Base-by-base conservation (phyloP, 2,329 filamentous ascomycete species). In the Verticillium nonalfalfae region DNA sequence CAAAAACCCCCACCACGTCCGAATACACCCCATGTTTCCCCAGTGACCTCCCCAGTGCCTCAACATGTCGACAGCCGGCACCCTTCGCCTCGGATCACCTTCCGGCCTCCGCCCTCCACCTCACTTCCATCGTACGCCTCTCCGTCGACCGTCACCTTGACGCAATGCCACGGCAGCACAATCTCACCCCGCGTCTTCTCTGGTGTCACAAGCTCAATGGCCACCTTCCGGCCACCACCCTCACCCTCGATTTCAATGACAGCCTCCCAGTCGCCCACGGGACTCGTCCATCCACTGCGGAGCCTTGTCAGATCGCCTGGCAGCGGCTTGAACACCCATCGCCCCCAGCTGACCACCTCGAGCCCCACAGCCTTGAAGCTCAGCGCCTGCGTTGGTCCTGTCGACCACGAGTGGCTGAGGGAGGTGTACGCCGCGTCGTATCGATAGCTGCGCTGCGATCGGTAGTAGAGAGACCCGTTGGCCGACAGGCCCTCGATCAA, bases 381-480 rank as follows among this genome's bases (percentile, higher is more conserved):
- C 18, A 73, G 59, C 14, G 69, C 62, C 59, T 59, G 62, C 1
- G 70, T 72, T 3, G 71, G 72, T 1, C 72, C 74, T 1, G 70
- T 67, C 18, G 66, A 67, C 74, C 74, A 76, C 0, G 73, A 71
- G 61, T 76, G 73, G 4, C 69, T 68, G 45, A 73, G 69, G n/a
- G 66, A 70, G 7, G 73, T 72, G 61, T 73, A 73, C 11, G 68
- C 65, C 0, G 72, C 66, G 56, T 75, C 73, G 56, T 68, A 67
- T 1, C 62, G 68, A 59, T 75, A 76, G 1, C 71, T 72, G 1
- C 69, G 62, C 21, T 65, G 64, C 3, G 67, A 67, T 3, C 71
- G 63, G 58, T 76, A 77, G 45, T 74, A 71, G 2, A 76, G 59
- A 15, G 68, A 70, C 0, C 75, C 75, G 61, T 76, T 75, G n/a